Conservation (phyloP, 1,284 basidiomycete species). For the Volvariella volvacea region DNA sequence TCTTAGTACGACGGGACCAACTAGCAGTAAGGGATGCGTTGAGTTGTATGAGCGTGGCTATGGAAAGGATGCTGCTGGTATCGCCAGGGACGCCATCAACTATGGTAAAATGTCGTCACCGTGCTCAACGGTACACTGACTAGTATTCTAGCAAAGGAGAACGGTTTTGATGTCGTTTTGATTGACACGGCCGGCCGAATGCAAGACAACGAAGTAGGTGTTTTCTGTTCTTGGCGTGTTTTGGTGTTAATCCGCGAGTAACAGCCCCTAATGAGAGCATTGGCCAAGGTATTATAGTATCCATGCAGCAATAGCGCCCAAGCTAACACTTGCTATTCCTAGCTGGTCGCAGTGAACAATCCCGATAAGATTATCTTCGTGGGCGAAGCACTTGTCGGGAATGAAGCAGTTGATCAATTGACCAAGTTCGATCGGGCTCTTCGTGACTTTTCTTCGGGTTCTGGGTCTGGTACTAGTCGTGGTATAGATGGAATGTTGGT, state of each 20-base stretch:
- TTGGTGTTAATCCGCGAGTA: neutral
- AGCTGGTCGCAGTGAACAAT: constrained; percentile 86
- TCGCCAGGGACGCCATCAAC: constrained; percentile 90
- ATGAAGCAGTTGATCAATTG: constrained; percentile 94
- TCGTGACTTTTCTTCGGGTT: constrained; percentile 78
- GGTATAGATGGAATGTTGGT: constrained; percentile 96
- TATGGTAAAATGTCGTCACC: constrained; percentile 55
- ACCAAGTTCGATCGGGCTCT: constrained; percentile 91
- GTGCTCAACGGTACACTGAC: neutral
- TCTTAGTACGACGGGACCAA: constrained; percentile 68
- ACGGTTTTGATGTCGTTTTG: constrained; percentile 89
- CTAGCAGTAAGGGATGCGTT: constrained; percentile 68
- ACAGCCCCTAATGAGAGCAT: constrained; percentile 91
- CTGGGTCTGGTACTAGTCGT: constrained; percentile 61
- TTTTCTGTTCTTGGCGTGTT: neutral
- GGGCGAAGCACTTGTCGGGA: constrained; percentile 92
- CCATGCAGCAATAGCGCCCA: neutral
- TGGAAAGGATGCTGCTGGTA: constrained; percentile 97
- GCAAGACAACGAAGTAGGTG: constrained; percentile 91
- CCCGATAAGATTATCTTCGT: constrained; percentile 97
- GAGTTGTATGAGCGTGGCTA: constrained; percentile 97
- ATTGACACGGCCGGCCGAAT: constrained; percentile 97
- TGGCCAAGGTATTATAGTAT: constrained; percentile 75
- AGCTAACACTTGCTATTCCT: constrained; percentile 8
- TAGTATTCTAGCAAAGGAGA: constrained; percentile 59